Base-by-base conservation (phyloP, 2,329 filamentous ascomycete genomes). In the Dothidotthia symphoricarpi region DNA sequence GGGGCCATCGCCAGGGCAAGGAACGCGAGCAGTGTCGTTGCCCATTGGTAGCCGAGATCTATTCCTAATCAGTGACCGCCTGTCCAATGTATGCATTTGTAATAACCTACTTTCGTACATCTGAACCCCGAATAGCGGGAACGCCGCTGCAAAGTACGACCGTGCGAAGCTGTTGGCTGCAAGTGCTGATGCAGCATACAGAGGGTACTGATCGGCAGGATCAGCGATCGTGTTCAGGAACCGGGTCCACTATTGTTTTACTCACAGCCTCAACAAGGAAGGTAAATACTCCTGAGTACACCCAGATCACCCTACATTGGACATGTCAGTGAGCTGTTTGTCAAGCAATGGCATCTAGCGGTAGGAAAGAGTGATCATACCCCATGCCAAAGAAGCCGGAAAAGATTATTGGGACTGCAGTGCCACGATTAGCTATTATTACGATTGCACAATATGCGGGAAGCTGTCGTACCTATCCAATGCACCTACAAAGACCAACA, bases 201-300 rank as follows among this genome's bases (percentile, higher is more conserved):
- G 50, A 44, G 72, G 71, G 57, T 75, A 73, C 69, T 70, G 43
- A 39, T 56, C 47, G 43, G 36, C 51, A 43, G 53, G 24, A 57
- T 63, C 50, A 63, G 37, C 28, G 34, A 17, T 36, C 47, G 34
- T 34, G 43, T 38, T 45, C 50, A 46, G 22, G 15, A 32, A 31
- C 41, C 37, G 42, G 37, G 43, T 50, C 53, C 56, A 44, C 57
- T 50, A 35, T 52, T 51, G 54, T 47, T 27, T 28, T 16, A 68
- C 69, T 61, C 57, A 73, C 70, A 51, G 66, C 69, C 52, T 83
- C 80, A 9, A 91, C 88, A 48, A 94, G 72, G 69, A 94, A 95
- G 10, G 88, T 94, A 66, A 95, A 95, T 50, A 94, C 81, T 35
- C 88, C 88, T 39, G 81, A 83, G 67, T 88, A 96, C 19, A 85